Evolutionary conservation across 1,284 basidiomycete genomes (phyloP).

Genomic region (Kalmanozyma brasiliensis): DNA sequence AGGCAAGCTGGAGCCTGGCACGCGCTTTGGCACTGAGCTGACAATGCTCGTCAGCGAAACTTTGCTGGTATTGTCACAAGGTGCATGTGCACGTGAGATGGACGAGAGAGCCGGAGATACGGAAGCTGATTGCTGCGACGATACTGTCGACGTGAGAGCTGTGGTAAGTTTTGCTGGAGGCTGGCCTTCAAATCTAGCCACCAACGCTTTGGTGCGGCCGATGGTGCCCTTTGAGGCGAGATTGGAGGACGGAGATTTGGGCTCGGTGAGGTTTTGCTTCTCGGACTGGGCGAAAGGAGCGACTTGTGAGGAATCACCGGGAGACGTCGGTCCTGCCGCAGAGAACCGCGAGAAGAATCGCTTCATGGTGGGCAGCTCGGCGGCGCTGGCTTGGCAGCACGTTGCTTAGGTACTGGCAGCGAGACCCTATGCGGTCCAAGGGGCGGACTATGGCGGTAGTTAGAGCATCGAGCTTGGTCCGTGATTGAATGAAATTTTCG

Average conservation of each 20-base stretch:
- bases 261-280: conserved; percentile 8
- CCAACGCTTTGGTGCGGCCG: conserved; percentile 45
- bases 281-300: conserved; percentile 17
- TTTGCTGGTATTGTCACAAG: not conserved
- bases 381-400: too few relatives aligned
- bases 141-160: not conserved
- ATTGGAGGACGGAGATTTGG: conserved; percentile 15
- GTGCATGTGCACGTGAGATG: not conserved
- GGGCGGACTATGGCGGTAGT: too few relatives aligned
- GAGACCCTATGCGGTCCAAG: too few relatives aligned
- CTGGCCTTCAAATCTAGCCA: conserved; percentile 42
- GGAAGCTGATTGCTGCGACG: conserved; percentile 6
- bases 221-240: conserved; percentile 4
- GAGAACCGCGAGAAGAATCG: conserved; percentile 59
- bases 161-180: conserved; percentile 3
- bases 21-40: conserved; percentile 18
- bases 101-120: conserved; percentile 13
- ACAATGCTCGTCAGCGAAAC: conserved; percentile 1
- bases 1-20: conserved; percentile 36
- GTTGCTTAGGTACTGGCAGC: too few relatives aligned
- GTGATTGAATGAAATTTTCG: too few relatives aligned
- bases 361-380: conserved; percentile 42
- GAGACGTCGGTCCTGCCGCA: conserved; percentile 14
- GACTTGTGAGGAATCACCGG: conserved; percentile 7
- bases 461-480: too few relatives aligned